These are phyloP conservation scores for Pezicula radicicola DNA, from an alignment of 2,329 filamentous ascomycete genomes.

Conservation along the genomic window DNA sequence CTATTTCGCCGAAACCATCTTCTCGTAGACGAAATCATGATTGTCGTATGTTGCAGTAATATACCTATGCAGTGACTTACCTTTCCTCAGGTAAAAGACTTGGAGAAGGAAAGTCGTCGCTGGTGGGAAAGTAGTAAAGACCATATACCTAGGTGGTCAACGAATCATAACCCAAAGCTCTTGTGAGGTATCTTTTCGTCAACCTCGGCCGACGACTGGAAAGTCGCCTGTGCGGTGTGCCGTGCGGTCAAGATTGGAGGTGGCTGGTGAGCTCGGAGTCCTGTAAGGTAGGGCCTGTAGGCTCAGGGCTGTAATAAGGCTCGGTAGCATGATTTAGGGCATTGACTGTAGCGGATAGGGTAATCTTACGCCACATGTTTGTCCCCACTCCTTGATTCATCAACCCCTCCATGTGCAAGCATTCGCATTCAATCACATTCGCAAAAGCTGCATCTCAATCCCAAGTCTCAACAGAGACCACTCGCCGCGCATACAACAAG, in stretches of 20 bases:
- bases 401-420: conserved; percentile 8
- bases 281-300: too few species aligned
- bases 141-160: too few species aligned
- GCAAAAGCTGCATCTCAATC: background rate
- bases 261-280: background rate
- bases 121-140: too few species aligned
- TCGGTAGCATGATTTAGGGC: too few species aligned
- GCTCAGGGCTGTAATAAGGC: too few species aligned
- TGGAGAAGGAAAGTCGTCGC: background rate
- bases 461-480: too few species aligned
- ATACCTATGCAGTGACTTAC: conserved; percentile 12
- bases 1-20: conserved; percentile 92
- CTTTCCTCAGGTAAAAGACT: background rate
- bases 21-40: conserved; percentile 70
- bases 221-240: background rate
- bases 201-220: background rate
- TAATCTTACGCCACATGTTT: conserved; percentile 2
- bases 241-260: background rate
- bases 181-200: too few species aligned
- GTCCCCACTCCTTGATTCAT: conserved; percentile 1
- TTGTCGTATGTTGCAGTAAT: conserved; percentile 2
- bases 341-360: background rate
- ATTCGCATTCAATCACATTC: background rate
- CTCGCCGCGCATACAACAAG: background rate
- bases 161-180: too few species aligned